Evolutionary conservation across 306 rosid species (phyloP), one percentile per base, ranked within the genome.

Genomic region (Vigna mungo): DNA sequence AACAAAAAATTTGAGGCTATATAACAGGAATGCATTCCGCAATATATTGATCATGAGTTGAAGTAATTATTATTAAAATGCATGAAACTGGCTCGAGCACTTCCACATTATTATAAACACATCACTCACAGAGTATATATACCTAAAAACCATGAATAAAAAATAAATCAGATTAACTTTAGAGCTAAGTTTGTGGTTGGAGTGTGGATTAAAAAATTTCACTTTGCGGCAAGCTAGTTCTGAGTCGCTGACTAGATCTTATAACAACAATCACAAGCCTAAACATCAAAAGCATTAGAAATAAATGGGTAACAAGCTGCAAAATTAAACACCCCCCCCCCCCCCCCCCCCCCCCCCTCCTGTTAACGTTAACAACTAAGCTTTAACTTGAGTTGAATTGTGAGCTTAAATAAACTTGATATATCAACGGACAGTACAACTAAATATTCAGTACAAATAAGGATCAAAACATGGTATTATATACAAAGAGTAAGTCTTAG

Each of bases 181-280:
- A 36, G 41, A 36, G 7, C 41, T 36, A 36, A 6, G 41, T 36
- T 36, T 6, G 41, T 6, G 41, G 41, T 36, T 36, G 41, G 1
- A 36, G 41, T 36, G 41, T 6, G 41, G 41, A 36, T 5, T 36
- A 36, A 36, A 36, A 36, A 5, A 2, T 36, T 36, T 36, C 9
- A 36, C 9, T 36, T 49, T 25, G 73, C 11, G 30, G 44, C 15
- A 47, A 53, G 41, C n/a, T n/a, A 25, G 47, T 34, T 66, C 34
- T 53, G 70, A 61, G 64, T 34, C 34, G 72, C 46, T 53, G 52
- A 79, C 67, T 37, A 39, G 58, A 79, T 62, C 70, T 62, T 49
- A 25, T 71, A 62, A 58, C 30, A n/a, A 64, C 30, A 46, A 13
- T 17, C 51, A 36, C 37, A 36, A 16, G 32, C 20, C 12, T 32